These are phyloP conservation scores for Kwoniella sp. DNA, from an alignment of 768 basidiomycete genomes.

Conservation along the genomic window DNA sequence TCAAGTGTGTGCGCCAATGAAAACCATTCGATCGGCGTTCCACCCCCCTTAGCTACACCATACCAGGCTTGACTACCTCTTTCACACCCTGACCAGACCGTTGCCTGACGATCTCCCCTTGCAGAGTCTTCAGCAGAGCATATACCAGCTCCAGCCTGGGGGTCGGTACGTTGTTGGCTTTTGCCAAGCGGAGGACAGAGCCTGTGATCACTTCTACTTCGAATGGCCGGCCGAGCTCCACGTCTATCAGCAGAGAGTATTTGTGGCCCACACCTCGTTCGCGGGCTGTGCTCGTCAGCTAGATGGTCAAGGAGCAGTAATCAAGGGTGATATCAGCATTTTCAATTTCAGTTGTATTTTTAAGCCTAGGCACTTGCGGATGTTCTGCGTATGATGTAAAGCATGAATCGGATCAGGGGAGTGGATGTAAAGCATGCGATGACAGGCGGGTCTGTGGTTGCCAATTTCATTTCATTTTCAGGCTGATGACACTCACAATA, in stretches of 20 bases:
- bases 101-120: conserved; percentile 26
- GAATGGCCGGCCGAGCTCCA: conserved; percentile 46
- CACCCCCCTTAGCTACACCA: not conserved
- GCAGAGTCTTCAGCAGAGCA: conserved; percentile 42
- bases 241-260: conserved; percentile 47
- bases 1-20: too few species aligned
- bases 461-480: too few species aligned
- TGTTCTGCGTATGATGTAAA: too few species aligned
- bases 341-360: too few species aligned
- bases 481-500: conserved; percentile 33
- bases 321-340: not conserved
- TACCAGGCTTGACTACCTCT: conserved; percentile 4
- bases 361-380: not conserved
- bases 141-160: conserved; percentile 38
- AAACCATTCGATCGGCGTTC: too few species aligned
- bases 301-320: too few species aligned
- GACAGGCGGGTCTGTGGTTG: too few species aligned
- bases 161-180: conserved; percentile 26
- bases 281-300: conserved; percentile 12
- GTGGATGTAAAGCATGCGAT: too few species aligned
- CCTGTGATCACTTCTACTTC: conserved; percentile 50
- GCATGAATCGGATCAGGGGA: too few species aligned
- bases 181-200: conserved; percentile 35
- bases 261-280: conserved; percentile 31
- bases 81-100: conserved; percentile 14